Evolutionary conservation across 768 basidiomycete species (phyloP).

Genomic region (Candolleomyces efflorescens): DNA sequence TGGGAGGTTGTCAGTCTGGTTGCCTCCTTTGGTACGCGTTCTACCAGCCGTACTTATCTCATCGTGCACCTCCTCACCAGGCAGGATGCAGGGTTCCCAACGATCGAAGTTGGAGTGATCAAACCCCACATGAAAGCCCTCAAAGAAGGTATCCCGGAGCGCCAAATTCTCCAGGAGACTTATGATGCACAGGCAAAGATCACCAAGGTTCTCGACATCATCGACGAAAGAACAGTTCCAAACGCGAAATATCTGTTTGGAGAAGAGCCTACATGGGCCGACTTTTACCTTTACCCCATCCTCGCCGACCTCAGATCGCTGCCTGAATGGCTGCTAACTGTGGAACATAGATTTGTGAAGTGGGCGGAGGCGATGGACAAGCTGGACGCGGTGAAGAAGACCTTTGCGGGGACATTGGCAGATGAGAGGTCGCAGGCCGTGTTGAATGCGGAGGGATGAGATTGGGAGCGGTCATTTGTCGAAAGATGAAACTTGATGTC

Average conservation of each 20-base stretch:
- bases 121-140: slow-evolving; percentile 26
- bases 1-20: slow-evolving; percentile 30
- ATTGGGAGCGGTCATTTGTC: too few relatives aligned
- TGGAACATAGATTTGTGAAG: slow-evolving; percentile 8
- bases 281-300: slow-evolving; percentile 29
- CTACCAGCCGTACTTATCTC: neutral
- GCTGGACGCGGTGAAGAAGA: slow-evolving; percentile 21
- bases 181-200: slow-evolving; percentile 17
- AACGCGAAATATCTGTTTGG: slow-evolving; percentile 22
- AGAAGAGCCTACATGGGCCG: slow-evolving; percentile 25
- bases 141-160: slow-evolving; percentile 21
- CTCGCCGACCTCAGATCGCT: slow-evolving; percentile 25
- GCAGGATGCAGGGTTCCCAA: slow-evolving; percentile 24
- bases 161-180: slow-evolving; percentile 17
- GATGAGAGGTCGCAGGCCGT: neutral
- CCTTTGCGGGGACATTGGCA: slow-evolving; percentile 1
- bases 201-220: slow-evolving; percentile 18
- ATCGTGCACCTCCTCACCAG: neutral
- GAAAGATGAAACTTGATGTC: too few relatives aligned
- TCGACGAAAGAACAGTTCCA: slow-evolving; percentile 23
- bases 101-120: slow-evolving; percentile 24
- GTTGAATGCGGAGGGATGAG: too few relatives aligned
- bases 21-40: slow-evolving; percentile 21
- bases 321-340: slow-evolving; percentile 24
- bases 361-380: slow-evolving; percentile 26